Evolutionary conservation across 2,329 filamentous ascomycete genomes (phyloP).

Genomic region (Ceratocystis alfenasii): DNA sequence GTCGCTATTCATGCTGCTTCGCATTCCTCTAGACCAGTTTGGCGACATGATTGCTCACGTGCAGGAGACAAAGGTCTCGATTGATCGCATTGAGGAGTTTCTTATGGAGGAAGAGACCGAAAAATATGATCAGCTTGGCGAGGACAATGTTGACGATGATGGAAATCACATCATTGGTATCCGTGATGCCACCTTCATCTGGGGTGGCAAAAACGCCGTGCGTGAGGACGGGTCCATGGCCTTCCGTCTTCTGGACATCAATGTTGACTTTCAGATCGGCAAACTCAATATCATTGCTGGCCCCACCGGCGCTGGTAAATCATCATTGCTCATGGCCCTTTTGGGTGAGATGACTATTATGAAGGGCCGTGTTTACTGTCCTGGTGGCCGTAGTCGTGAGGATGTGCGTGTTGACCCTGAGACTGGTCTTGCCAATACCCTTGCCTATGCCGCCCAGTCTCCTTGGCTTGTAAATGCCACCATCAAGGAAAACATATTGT

Average conservation of each 20-base stretch:
- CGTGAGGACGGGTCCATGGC: constrained; percentile 55
- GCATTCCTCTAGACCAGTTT: constrained; percentile 86
- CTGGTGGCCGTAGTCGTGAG: constrained; percentile 73
- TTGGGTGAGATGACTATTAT: constrained; percentile 90
- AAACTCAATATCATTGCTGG: constrained; percentile 88
- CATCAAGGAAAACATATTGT: constrained; percentile 92
- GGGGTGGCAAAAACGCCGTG: constrained; percentile 60
- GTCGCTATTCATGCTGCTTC: constrained; percentile 86
- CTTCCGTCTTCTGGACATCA: constrained; percentile 71
- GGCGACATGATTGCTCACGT: constrained; percentile 99
- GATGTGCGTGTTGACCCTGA: constrained; percentile 70
- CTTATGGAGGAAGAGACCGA: constrained; percentile 87
- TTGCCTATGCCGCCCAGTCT: constrained; percentile 93
- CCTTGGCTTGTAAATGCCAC: constrained; percentile 94
- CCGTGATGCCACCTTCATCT: constrained; percentile 72
- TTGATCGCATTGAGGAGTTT: constrained; percentile 93
- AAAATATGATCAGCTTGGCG: constrained; percentile 75
- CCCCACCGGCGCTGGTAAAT: constrained; percentile 89
- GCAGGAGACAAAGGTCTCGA: constrained; percentile 90
- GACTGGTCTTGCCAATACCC: constrained; percentile 77
- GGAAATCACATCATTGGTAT: constrained; percentile 72
- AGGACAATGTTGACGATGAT: constrained; percentile 54
- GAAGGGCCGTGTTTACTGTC: constrained; percentile 69
- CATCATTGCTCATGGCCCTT: constrained; percentile 86
- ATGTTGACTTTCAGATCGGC: constrained; percentile 72